Conservation (phyloP, 106 monocot species). For the Gastrodia elata region DNA sequence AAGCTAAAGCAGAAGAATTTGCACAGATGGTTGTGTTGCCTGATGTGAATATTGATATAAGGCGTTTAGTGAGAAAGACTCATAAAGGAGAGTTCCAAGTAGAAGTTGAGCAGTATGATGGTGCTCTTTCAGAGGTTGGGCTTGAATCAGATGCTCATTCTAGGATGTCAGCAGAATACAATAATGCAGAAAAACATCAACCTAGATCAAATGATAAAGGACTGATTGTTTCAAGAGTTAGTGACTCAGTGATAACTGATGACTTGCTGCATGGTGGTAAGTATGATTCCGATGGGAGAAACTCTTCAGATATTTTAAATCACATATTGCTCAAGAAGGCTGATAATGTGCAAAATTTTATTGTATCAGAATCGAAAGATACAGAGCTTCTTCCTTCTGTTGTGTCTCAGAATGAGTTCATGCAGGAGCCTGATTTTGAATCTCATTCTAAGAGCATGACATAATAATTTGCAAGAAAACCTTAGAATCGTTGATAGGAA, state of each 20-base stretch:
- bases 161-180: conserved; percentile 16
- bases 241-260: conserved; percentile 9
- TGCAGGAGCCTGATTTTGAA: conserved; percentile 72
- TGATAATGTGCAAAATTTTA: conserved; percentile 72
- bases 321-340: conserved; percentile 35
- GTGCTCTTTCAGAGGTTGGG: conserved; percentile 42
- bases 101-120: conserved; percentile 71
- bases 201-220: conserved; percentile 12
- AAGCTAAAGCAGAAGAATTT: conserved; percentile 87
- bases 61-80: conserved; percentile 88
- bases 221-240: background rate
- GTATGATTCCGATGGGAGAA: conserved; percentile 16
- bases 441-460: conserved; percentile 74
- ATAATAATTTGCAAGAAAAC: conserved; percentile 12
- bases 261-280: conserved; percentile 11
- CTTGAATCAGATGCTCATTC: conserved; percentile 28
- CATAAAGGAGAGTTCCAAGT: conserved; percentile 97
- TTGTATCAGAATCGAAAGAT: conserved; percentile 65
- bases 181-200: conserved; percentile 15
- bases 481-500: conserved; percentile 15
- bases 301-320: conserved; percentile 14
- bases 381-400: conserved; percentile 61
- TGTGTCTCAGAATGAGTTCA: conserved; percentile 83
- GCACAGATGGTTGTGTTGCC: conserved; percentile 78
- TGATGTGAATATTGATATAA: conserved; percentile 58